Base-by-base conservation (phyloP, 768 basidiomycete species). In the Cystofilobasidium macerans region DNA sequence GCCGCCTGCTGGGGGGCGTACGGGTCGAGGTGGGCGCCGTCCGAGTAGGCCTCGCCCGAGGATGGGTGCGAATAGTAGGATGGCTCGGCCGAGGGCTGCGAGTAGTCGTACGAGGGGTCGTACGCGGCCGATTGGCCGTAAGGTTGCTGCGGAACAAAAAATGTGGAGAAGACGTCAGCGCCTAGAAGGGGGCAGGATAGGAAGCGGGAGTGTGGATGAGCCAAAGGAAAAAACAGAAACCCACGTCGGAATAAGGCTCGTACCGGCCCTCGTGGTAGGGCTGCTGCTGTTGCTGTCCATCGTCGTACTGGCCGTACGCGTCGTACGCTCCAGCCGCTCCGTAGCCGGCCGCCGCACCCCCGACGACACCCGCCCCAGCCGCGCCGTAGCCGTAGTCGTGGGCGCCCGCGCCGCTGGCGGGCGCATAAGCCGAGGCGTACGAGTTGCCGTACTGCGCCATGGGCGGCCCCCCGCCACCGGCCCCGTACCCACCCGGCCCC, bases 361-460 rank as follows among this genome's bases (percentile, higher is more conserved):
- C 32, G 47, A 45, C 64, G 6, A n/a, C n/a, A n/a, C n/a, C n/a
- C n/a, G 40, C 33, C 9, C 54, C 57, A 26, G 57, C 64, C 11
- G 54, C 56, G 14, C 57, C 64, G 35, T 57, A 56, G 33, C 43
- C 64, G 16, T 40, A 36, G 40, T 36, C 58, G 32, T 35, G 47
- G 1, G 30, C 61, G 3, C 35, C 61, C 9, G 47, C 45, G 18
- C 33, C 26, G 30, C n/a, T 35, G 14, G 42, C 48, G 28, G 43
- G 35, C n/a, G 32, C 28, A 28, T 33, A 42, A 3, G 20, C 33
- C 32, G 40, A 30, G 33, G 58, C 43, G 36, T 53, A 42, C 5
- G 60, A 26, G 33, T 67, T 59, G 43, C 47, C 61, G 56, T 67
- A 67, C 57, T 58, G 57, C 26, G 67, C 62, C 67, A 68, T 68